Evolutionary conservation across 129 eudicot species (phyloP), one percentile per base, ranked within the genome.

Genomic region (Oenanthe sinensis): DNA sequence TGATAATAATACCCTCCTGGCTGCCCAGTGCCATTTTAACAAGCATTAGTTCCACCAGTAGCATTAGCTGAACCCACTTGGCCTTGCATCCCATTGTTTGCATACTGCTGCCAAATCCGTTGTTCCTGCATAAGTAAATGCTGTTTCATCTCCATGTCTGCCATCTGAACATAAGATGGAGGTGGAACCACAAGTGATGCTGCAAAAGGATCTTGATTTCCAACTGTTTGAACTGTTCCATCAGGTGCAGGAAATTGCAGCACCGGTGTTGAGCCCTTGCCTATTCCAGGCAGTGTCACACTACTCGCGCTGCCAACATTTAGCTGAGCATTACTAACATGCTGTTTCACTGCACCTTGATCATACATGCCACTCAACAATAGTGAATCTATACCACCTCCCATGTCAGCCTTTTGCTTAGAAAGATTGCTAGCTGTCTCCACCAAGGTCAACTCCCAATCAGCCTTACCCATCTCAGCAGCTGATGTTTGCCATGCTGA

Each of bases 101-200:
- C 96, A 65, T 88, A 91, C 49, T 89, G 93, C 78, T 91, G 96
- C 96, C 96, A 88, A 2, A 80, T 78, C 37, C 72, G 87, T 74
- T 84, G 92, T 69, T 87, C 93, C 46, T 88, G 93, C 73, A 55
- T 83, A 71, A 91, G 86, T 77, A 89, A 85, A 62, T 87, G 87
- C 80, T 82, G 90, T 77, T 91, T 87, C 90, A 82, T 91, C 80
- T 91, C 97, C 91, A 89, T 74, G 75, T 91, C 97, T 13, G 93
- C 97, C 46, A 91, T 88, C 71, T 91, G 93, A 46, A 91, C 97
- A 75, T 91, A 91, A 4, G 93, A 79, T 24, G 97, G 97, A 0
- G 97, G 93, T 54, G 93, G 90, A 77, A 91, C 90, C 60, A 54
- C 65, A 17, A 91, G 82, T 28, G 97, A 91, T 3, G 97, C 97